Percentiles rank a stretch among this genome's conserved stretches.
Conservation (phyloP, 2,329 filamentous ascomycete genomes). For the Calonectria pteridis region DNA sequence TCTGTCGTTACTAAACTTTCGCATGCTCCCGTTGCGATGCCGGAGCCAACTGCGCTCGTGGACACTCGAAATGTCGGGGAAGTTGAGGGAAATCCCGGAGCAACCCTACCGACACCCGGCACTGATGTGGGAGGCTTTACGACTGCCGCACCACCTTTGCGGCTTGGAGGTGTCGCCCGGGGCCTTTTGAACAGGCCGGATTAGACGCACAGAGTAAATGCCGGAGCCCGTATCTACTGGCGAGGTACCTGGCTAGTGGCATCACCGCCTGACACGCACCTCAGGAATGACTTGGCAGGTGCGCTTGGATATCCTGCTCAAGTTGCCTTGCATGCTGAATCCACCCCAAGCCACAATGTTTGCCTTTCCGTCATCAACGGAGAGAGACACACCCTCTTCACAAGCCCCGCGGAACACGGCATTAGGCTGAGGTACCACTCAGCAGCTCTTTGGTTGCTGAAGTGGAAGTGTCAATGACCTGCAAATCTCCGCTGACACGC, state of each 20-base stretch:
- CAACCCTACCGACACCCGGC: background rate
- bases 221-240: background rate
- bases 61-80: background rate
- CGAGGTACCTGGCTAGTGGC: background rate
- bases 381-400: background rate
- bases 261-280: background rate
- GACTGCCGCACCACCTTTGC: background rate
- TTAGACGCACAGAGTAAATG: background rate
- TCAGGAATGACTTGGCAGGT: background rate
- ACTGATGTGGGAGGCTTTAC: background rate
- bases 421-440: background rate
- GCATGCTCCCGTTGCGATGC: background rate
- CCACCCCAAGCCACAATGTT: conserved; percentile 8
- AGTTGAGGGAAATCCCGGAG: background rate
- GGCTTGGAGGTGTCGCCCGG: background rate
- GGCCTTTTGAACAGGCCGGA: background rate
- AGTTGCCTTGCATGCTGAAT: background rate
- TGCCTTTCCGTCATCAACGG: background rate
- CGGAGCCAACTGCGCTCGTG: background rate
- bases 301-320: background rate
- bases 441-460: background rate
- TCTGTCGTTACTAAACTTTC: background rate
- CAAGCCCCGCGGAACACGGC: conserved; percentile 7
- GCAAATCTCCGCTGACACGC: background rate
- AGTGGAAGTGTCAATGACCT: background rate